Evolutionary conservation across 352 stramenopile genomes (phyloP), one percentile per base, ranked within the genome.

Genomic region (Halophytophthora batemanensis): DNA sequence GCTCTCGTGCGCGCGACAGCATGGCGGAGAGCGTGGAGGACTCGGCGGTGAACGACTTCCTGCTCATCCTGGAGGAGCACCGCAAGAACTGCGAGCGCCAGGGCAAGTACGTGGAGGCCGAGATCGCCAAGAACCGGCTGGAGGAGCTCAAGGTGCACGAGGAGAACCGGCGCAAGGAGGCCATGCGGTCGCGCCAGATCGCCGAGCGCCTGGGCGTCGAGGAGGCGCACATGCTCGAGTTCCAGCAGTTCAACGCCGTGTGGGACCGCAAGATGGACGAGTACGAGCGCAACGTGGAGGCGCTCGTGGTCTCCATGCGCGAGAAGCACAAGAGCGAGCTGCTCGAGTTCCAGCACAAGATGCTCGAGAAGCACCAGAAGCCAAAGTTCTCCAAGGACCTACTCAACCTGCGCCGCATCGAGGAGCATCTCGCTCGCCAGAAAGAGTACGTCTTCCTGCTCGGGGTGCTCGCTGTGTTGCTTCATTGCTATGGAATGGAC

Each of bases 161-260:
- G 53, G 91, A 98, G 52, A 98, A 98, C 66, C 71, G 95, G 50
- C 76, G 90, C 22, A 89, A 87, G 61, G 94, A 98, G 61, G 88
- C 91, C n/a, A 97, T 98, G 87, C 86, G 94, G 25, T 96, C 88
- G 19, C 74, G 94, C 41, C 94, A 98, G 66, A 97, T 98, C 39
- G 90, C 93, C 23, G 95, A 98, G 59, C 78, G 89, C 3, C 64
- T 98, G 3, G 95, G 91, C 23, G 87, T 98, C 12, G 93, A 98
- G 55, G 95, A 98, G 61, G 91, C 95, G n/a, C 95, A 98, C 67
- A 98, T 98, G 93, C 84, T 98, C 40, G 95, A 98, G 76, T 98
- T 98, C 60, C 94, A 98, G 75, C 90, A 98, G 66, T 98, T 98
- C 55, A 98, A 98, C 73, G 71, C 93, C 34, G 76, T 96, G 33